Conservation (phyloP, 2,329 filamentous ascomycete genomes). For the Monosporascus sp. region DNA sequence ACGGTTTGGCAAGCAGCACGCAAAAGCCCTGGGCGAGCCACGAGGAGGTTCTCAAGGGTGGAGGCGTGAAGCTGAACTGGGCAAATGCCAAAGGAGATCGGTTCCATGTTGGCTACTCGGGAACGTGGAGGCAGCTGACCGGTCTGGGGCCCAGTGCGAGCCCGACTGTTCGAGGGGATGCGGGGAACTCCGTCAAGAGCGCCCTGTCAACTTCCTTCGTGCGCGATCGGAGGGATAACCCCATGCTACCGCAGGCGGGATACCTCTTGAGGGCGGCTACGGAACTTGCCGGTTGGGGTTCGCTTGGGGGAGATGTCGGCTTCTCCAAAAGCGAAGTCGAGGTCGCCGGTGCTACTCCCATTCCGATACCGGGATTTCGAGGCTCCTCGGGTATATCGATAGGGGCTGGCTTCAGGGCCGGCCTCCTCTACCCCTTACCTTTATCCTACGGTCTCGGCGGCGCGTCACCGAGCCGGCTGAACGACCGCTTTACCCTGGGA, state of each 20-base stretch:
- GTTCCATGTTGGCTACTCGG: conserved; percentile 76
- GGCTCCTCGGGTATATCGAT: conserved; percentile 74
- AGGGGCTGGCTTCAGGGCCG: conserved; percentile 74
- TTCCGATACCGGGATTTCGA: conserved; percentile 64
- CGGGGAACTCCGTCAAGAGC: conserved; percentile 87
- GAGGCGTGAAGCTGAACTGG: conserved; percentile 72
- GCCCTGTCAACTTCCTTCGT: conserved; percentile 77
- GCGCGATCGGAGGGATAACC: conserved; percentile 75
- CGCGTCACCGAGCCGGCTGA: conserved; percentile 70
- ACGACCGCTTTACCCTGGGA: conserved; percentile 92
- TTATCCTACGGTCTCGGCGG: conserved; percentile 48
- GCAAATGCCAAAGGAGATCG: conserved; percentile 56
- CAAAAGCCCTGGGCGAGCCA: conserved; percentile 92
- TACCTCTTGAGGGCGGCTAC: conserved; percentile 73
- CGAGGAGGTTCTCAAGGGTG: conserved; percentile 81
- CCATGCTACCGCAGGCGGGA: conserved; percentile 76
- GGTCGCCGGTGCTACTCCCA: conserved; percentile 67
- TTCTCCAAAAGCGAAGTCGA: conserved; percentile 92
- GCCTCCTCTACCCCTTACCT: conserved; percentile 77
- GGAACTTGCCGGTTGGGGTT: conserved; percentile 83
- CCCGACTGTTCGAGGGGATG: conserved; percentile 74
- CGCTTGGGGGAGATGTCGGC: conserved; percentile 81
- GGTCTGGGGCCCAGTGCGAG: conserved; percentile 70
- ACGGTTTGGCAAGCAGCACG: conserved; percentile 76
- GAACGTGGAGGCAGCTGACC: conserved; percentile 84